These are phyloP conservation scores for Populus trichocarpa DNA, from an alignment of 441 rosid species.

Conservation along the genomic window DNA sequence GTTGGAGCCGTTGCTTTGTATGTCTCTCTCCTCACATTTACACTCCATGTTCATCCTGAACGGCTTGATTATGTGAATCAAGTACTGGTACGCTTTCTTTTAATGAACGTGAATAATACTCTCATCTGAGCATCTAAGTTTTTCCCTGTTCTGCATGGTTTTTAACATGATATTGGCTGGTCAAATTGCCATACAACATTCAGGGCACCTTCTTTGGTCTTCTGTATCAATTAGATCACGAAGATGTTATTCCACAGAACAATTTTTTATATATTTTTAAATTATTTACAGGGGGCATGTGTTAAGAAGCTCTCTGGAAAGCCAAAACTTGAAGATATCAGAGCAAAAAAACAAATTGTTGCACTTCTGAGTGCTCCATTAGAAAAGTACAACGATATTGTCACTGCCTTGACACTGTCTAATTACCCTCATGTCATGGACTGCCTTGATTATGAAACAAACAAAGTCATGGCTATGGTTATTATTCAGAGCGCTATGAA, in stretches of 20 bases:
- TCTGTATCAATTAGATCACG: neutral
- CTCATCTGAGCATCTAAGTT: neutral
- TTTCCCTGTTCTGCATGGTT: neutral
- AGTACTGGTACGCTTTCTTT: slow-evolving; percentile 66
- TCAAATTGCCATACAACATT: neutral
- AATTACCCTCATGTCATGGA: slow-evolving; percentile 86
- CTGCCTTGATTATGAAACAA: slow-evolving; percentile 77
- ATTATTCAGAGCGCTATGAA: slow-evolving; percentile 94
- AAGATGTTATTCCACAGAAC: neutral
- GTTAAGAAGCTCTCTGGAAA: slow-evolving; percentile 72
- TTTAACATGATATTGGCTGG: neutral
- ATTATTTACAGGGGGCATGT: slow-evolving; percentile 74
- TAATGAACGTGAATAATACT: neutral
- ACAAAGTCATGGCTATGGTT: slow-evolving; percentile 90
- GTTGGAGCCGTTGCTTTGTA: slow-evolving; percentile 86
- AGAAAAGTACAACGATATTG: slow-evolving; percentile 88
- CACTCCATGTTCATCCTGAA: slow-evolving; percentile 95
- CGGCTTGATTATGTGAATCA: slow-evolving; percentile 98
- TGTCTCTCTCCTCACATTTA: slow-evolving; percentile 91
- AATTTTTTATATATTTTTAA: neutral
- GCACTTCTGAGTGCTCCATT: slow-evolving; percentile 95
- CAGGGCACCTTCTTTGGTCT: slow-evolving; percentile 1
- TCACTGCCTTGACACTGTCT: slow-evolving; percentile 75
- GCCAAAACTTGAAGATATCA: slow-evolving; percentile 77
- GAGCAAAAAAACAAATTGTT: slow-evolving; percentile 88